Conservation (phyloP, 352 stramenopile species). For the Globisporangium emineosum region DNA sequence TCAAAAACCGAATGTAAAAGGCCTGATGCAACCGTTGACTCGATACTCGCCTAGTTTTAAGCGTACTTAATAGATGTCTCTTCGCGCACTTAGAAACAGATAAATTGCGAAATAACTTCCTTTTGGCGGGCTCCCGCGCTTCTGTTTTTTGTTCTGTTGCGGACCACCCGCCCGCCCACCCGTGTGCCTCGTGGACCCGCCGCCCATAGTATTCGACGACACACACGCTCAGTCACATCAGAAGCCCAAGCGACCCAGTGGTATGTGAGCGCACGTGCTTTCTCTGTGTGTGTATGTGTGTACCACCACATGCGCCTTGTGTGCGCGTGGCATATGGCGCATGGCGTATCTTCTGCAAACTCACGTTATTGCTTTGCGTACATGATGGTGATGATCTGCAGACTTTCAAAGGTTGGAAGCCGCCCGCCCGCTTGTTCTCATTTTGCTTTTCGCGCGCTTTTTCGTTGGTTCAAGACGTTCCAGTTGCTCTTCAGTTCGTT, state of each 20-base stretch:
- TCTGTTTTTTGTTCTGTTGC: not conserved
- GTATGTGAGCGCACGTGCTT: not conserved
- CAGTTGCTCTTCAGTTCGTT: not conserved
- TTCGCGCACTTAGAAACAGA: not conserved
- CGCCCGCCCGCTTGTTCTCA: not conserved
- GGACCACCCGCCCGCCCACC: not conserved
- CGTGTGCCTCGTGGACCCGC: not conserved
- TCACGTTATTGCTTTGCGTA: not conserved
- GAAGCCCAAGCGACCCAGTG: not conserved
- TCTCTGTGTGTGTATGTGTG: not conserved
- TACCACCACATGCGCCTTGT: not conserved
- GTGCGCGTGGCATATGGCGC: not conserved
- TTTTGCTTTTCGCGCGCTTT: slow-evolving; percentile 1
- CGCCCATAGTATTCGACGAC: slow-evolving; percentile 9
- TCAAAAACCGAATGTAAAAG: not conserved
- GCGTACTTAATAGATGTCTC: not conserved
- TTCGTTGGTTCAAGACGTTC: slow-evolving; percentile 1
- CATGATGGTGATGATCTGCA: not conserved
- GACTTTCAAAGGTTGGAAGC: not conserved
- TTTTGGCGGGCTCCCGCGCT: not conserved
- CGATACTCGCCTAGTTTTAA: not conserved
- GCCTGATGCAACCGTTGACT: not conserved
- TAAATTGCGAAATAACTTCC: slow-evolving; percentile 2
- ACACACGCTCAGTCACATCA: not conserved
- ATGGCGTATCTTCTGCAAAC: not conserved